Evolutionary conservation across 2,329 filamentous ascomycete species (phyloP).

Genomic region (Sarocladium kiliense): DNA sequence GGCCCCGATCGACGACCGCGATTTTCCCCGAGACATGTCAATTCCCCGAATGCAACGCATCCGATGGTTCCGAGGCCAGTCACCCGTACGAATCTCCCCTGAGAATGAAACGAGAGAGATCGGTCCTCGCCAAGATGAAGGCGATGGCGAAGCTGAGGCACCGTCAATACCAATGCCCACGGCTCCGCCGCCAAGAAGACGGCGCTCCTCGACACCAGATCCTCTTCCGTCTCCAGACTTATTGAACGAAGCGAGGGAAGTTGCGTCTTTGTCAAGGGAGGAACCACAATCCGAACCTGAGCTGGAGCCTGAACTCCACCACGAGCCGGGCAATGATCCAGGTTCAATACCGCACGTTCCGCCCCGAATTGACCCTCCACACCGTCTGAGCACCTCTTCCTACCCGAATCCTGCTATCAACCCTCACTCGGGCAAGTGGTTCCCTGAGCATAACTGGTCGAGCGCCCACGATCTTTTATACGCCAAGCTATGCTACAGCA

Average conservation of each 20-base stretch:
- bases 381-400: constrained; percentile 39
- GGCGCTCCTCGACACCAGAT: constrained; percentile 14
- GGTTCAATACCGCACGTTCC: constrained; percentile 14
- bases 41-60: constrained; percentile 52
- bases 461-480: constrained; percentile 53
- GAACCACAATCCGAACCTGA: constrained; percentile 10
- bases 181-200: constrained; percentile 1
- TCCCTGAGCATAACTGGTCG: constrained; percentile 50
- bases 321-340: background rate
- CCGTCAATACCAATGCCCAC: background rate
- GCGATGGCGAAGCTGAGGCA: constrained; percentile 12
- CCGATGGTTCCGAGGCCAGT: constrained; percentile 42
- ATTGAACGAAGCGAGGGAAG: background rate
- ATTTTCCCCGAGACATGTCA: constrained; percentile 57
- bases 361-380: constrained; percentile 25
- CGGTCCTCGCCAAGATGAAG: constrained; percentile 16
- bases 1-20: constrained; percentile 64
- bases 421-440: constrained; percentile 50
- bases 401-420: constrained; percentile 41
- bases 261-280: background rate
- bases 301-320: constrained; percentile 15
- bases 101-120: constrained; percentile 12
- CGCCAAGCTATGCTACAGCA: constrained; percentile 55
- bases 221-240: constrained; percentile 3
- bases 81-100: constrained; percentile 17